Conservation (phyloP, 2,329 filamentous ascomycete genomes). For the Macroventuria anomochaeta region DNA sequence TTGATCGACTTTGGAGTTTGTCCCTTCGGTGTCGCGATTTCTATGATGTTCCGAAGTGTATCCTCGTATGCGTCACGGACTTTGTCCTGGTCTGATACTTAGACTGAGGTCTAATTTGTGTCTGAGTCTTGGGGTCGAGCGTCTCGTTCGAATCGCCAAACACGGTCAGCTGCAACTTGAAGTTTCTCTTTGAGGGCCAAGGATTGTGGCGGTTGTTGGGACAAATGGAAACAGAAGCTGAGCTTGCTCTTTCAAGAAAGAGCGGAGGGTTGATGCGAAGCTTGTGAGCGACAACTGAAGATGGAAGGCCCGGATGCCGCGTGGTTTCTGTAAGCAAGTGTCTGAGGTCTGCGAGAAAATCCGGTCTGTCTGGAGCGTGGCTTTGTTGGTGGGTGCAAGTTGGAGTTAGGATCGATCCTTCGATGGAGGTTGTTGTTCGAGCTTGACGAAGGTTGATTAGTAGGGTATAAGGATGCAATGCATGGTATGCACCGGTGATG, state of each 20-base stretch:
- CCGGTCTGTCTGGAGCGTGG: neutral
- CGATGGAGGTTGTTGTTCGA: neutral
- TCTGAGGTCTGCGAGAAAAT: neutral
- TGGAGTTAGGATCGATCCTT: neutral
- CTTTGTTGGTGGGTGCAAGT: neutral
- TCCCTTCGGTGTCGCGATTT: neutral
- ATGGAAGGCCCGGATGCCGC: neutral
- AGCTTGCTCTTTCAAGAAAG: conserved; percentile 1
- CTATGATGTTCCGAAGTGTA: neutral
- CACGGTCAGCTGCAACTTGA: conserved; percentile 4
- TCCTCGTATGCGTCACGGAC: neutral
- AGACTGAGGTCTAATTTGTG: neutral
- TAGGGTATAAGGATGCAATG: conserved; percentile 7
- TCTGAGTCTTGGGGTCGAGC: neutral
- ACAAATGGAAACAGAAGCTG: neutral
- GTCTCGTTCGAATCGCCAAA: conserved; percentile 6
- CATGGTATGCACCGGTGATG: conserved; percentile 6
- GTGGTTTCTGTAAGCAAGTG: neutral
- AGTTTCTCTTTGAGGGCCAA: conserved; percentile 7
- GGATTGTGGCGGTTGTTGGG: neutral
- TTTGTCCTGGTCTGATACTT: neutral
- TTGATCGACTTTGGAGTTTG: neutral
- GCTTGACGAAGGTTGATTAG: neutral
- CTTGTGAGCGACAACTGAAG: neutral
- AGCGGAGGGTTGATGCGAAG: neutral